These are phyloP conservation scores for Lipomyces kockii DNA, from an alignment of 805 yeast genomes.

Conservation along the genomic window DNA sequence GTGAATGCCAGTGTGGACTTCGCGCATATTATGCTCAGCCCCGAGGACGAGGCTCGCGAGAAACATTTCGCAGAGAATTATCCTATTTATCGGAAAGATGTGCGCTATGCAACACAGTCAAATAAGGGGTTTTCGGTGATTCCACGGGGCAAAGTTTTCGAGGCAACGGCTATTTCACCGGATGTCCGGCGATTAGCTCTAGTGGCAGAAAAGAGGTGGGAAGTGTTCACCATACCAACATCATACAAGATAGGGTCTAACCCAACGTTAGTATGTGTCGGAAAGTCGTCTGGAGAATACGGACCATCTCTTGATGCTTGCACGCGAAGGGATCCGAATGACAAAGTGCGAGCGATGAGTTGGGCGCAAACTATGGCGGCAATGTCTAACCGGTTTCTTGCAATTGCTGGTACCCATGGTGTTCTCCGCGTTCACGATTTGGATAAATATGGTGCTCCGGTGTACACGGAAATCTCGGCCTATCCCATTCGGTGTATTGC, in stretches of 20 bases:
- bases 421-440: slow-evolving; percentile 68
- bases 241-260: slow-evolving; percentile 50
- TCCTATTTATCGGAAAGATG: slow-evolving; percentile 73
- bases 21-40: slow-evolving; percentile 24
- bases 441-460: slow-evolving; percentile 58
- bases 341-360: slow-evolving; percentile 19
- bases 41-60: slow-evolving; percentile 54
- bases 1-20: slow-evolving; percentile 7
- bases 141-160: slow-evolving; percentile 51
- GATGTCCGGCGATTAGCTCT: slow-evolving; percentile 69
- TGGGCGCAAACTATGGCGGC: slow-evolving; percentile 44
- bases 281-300: slow-evolving; percentile 69
- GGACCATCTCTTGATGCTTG: slow-evolving; percentile 50
- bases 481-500: slow-evolving; percentile 83
- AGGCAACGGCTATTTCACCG: slow-evolving; percentile 65
- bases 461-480: slow-evolving; percentile 69
- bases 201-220: slow-evolving; percentile 72
- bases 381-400: slow-evolving; percentile 61
- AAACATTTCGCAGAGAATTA: slow-evolving; percentile 75
- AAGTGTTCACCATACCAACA: slow-evolving; percentile 60
- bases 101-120: slow-evolving; percentile 59
- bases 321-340: slow-evolving; percentile 21
- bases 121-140: slow-evolving; percentile 53
- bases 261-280: slow-evolving; percentile 69
- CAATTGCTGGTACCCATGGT: slow-evolving; percentile 76